Percentiles rank a stretch among this genome's conserved stretches.
Conservation (phyloP, 2,329 filamentous ascomycete genomes). For the Dactylellina sp. region DNA sequence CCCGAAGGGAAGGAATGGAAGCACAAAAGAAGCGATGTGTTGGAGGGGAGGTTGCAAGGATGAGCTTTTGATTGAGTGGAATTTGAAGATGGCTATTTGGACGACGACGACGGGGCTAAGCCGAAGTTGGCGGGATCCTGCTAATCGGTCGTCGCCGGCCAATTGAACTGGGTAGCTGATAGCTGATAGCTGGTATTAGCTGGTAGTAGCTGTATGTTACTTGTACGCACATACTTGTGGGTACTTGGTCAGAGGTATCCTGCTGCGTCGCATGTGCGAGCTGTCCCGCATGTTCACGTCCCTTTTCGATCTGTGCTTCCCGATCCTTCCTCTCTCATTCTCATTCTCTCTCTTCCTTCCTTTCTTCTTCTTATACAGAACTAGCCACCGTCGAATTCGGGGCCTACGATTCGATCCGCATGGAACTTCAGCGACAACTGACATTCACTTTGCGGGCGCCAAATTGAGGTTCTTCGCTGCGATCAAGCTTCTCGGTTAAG, state of each 20-base stretch:
- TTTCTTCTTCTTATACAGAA: neutral
- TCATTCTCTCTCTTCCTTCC: too few relatives aligned
- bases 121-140: conserved; percentile 23
- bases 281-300: conserved; percentile 21
- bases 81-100: conserved; percentile 1
- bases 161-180: neutral
- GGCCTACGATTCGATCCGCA: neutral
- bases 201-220: neutral
- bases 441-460: neutral
- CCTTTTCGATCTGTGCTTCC: conserved; percentile 9
- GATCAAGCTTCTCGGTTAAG: conserved; percentile 10
- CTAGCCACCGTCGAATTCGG: neutral
- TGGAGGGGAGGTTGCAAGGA: conserved; percentile 8
- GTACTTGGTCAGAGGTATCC: too few relatives aligned
- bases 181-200: neutral
- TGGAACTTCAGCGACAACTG: neutral
- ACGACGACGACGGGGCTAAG: neutral
- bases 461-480: conserved; percentile 6
- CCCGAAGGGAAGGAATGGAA: neutral
- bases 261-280: too few relatives aligned
- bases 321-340: too few relatives aligned
- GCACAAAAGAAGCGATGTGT: neutral
- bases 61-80: conserved; percentile 23
- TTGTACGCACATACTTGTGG: too few relatives aligned
- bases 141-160: neutral